A percentile compares a stretch with the other conserved stretches of the same genome.
phyloP scores from a whole-genome alignment of 1,284 basidiomycete species.

The Anthracocystis setariae region DNA sequence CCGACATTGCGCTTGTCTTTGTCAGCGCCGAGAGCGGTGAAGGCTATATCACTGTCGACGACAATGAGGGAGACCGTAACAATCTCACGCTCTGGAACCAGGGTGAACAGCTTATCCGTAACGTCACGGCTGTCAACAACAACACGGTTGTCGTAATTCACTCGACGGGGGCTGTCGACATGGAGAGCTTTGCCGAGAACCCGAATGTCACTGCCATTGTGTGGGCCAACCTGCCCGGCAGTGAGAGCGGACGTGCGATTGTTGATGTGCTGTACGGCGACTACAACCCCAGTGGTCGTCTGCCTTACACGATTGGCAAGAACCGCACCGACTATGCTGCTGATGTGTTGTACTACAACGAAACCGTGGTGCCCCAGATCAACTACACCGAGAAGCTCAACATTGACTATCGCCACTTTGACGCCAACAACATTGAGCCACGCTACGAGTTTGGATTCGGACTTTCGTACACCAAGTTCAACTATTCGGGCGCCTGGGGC shows the following conservation, averaged over 20 bases:
- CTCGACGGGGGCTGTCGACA: slow-evolving; percentile 48
- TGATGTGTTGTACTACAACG: slow-evolving; percentile 52
- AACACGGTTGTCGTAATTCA: slow-evolving; percentile 63
- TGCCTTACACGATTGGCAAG: slow-evolving; percentile 62
- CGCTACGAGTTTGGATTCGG: slow-evolving; percentile 58
- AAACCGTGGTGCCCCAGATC: slow-evolving; percentile 46
- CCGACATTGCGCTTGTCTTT: slow-evolving; percentile 74
- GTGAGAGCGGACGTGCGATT: slow-evolving; percentile 55
- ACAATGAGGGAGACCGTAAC: slow-evolving; percentile 74
- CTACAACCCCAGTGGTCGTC: slow-evolving; percentile 55
- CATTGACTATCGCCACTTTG: slow-evolving; percentile 59
- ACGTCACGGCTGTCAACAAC: slow-evolving; percentile 53
- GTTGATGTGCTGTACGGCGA: slow-evolving; percentile 58
- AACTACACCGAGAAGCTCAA: slow-evolving; percentile 58
- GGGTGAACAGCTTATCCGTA: slow-evolving; percentile 72
- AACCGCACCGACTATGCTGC: slow-evolving; percentile 51
- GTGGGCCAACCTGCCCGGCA: slow-evolving; percentile 53
- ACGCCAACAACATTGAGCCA: slow-evolving; percentile 50
- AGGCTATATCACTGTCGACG: slow-evolving; percentile 69
- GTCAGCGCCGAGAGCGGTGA: slow-evolving; percentile 69
- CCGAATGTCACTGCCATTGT: slow-evolving; percentile 62
- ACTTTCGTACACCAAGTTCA: slow-evolving; percentile 60
- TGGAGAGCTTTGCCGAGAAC: slow-evolving; percentile 56
- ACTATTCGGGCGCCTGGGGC: slow-evolving; percentile 40
- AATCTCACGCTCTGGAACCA: slow-evolving; percentile 83